Evolutionary conservation across 2,329 filamentous ascomycete species (phyloP), one percentile per base, ranked within the genome.

Genomic region (Pseudopyricularia cyperi): DNA sequence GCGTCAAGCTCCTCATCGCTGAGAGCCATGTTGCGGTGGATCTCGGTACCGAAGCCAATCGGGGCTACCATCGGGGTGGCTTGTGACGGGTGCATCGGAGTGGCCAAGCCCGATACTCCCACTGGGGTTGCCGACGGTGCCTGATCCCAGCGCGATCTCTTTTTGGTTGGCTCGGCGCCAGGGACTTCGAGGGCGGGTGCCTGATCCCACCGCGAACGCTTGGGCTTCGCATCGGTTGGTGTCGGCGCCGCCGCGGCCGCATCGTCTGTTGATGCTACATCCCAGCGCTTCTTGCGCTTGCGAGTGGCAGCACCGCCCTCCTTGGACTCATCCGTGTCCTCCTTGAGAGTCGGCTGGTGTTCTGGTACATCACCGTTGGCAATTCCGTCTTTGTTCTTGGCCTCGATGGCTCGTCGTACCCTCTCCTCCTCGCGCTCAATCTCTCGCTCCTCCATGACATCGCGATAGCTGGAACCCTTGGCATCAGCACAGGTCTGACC

Each of bases 271-370:
- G 48, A 42, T 19, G 76, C 71, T 17, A 90, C 83, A 66, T 96
- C 91, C 93, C 93, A 98, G 67, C 93, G 82, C 75, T 94, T 89
- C 77, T 95, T 96, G 62, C 90, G 82, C 76, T 93, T 93, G 55
- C 84, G 79, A 33, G 82, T 79, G 24, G 79, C 72, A 8, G 76
- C 69, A 56, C 76, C 73, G 60, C 79, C 76, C 51, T 90, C 86
- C 65, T 89, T 86, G 49, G 68, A 82, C 49, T 68, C 82, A 49
- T 83, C 75, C 50, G 65, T 79, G 50, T 86, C 77, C 61, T 86
- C 77, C 61, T 84, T 82, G n/a, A 97, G 76, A 6, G 81, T 89
- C 26, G 90, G 79, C 63, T 83, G 70, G 63, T 90, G 81, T 55
- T 89, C 82, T 32, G 75, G 67, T 14, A 75, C 72, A 42, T 70